Evolutionary conservation across 2,329 filamentous ascomycete species (phyloP).

Genomic region (Fusarium sp.): DNA sequence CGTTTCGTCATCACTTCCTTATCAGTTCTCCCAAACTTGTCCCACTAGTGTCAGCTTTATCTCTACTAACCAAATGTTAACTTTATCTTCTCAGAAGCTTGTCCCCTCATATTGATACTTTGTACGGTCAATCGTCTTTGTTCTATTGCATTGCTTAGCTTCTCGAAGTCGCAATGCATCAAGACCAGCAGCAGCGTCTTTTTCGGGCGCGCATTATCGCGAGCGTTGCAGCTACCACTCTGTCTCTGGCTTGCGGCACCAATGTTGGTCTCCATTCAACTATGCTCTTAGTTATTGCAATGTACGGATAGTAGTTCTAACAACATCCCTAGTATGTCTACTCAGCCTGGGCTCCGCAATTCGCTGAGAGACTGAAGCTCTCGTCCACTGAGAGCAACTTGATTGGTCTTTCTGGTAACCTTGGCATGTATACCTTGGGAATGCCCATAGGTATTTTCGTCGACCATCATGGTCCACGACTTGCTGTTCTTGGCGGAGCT

Average conservation of each 20-base stretch:
- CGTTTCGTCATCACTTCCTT: slow-evolving; percentile 7
- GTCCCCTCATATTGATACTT: slow-evolving; percentile 6
- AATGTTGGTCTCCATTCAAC: slow-evolving; percentile 71
- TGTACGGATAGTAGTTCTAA: slow-evolving; percentile 19
- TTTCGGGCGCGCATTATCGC: slow-evolving; percentile 80
- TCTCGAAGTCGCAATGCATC: slow-evolving; percentile 42
- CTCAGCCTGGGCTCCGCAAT: slow-evolving; percentile 97
- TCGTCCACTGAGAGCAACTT: slow-evolving; percentile 94
- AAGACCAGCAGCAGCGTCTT: slow-evolving; percentile 54
- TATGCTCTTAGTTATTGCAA: not conserved
- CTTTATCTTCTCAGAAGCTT: slow-evolving; percentile 19
- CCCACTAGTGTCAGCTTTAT: slow-evolving; percentile 26
- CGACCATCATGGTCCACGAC: slow-evolving; percentile 83
- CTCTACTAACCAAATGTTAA: slow-evolving; percentile 36
- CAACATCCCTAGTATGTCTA: slow-evolving; percentile 83
- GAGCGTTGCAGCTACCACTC: slow-evolving; percentile 84
- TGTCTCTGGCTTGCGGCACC: slow-evolving; percentile 90
- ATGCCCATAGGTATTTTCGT: slow-evolving; percentile 91
- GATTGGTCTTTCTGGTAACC: slow-evolving; percentile 85
- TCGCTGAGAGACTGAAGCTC: slow-evolving; percentile 85
- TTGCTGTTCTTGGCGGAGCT: slow-evolving; percentile 81
- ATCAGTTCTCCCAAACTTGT: slow-evolving; percentile 15
- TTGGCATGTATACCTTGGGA: slow-evolving; percentile 94
- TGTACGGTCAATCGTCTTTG: slow-evolving; percentile 1
- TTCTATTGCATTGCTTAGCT: not conserved